Percentiles rank a stretch among this genome's conserved stretches.
Evolutionary conservation across 176 grass and related monocot species (phyloP).

Genomic region (Poa annua): DNA sequence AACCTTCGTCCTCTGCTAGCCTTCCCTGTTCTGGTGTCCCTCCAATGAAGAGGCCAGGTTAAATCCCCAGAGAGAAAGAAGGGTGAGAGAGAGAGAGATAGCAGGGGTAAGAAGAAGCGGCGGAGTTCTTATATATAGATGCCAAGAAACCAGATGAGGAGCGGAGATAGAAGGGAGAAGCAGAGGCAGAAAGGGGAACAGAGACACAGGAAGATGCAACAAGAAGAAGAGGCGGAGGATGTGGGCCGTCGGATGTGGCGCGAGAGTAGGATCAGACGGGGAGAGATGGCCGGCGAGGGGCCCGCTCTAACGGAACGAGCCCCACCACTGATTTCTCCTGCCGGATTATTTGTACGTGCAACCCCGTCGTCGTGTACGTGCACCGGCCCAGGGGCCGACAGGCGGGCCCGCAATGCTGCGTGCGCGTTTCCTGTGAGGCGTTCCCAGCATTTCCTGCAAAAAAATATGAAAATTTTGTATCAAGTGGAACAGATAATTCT

Average conservation of each 20-base stretch:
- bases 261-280: conserved; percentile 47
- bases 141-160: conserved; percentile 12
- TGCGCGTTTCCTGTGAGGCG: neutral
- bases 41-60: conserved; percentile 33
- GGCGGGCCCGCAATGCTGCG: neutral
- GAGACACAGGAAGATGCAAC: neutral
- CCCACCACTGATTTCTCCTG: conserved; percentile 55
- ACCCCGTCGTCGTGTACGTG: neutral
- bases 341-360: conserved; percentile 39
- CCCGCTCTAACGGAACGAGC: conserved; percentile 45
- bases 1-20: conserved; percentile 27
- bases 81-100: neutral
- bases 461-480: no score
- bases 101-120: conserved; percentile 28
- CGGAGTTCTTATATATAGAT: conserved; percentile 45
- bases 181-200: neutral
- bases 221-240: conserved; percentile 25
- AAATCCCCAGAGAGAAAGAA: neutral
- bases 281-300: conserved; percentile 34
- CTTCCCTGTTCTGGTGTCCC: neutral
- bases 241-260: conserved; percentile 51
- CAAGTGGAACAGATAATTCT: neutral
- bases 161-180: neutral
- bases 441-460: conserved; percentile 22
- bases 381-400: conserved; percentile 4